A percentile compares a stretch with the other conserved stretches of the same genome.
phyloP scores from a whole-genome alignment of 2,329 filamentous ascomycete genomes.

The Fusarium sp. region DNA sequence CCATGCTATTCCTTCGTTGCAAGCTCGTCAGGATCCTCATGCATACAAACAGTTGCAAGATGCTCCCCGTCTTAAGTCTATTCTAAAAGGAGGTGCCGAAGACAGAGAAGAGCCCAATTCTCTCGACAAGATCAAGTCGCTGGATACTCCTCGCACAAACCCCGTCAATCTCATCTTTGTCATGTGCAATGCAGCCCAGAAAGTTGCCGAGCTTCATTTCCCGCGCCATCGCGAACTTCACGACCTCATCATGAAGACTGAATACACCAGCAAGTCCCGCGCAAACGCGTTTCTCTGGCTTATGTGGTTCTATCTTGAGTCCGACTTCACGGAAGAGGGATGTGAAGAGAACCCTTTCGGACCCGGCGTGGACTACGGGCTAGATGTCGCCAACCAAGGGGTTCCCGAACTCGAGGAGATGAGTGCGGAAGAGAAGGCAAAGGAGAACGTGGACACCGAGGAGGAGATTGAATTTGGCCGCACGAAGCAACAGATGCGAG shows the following conservation, averaged over 20 bases:
- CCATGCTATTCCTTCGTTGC: conserved; percentile 95
- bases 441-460: conserved; percentile 80
- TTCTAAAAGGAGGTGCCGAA: conserved; percentile 95
- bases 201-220: conserved; percentile 94
- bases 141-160: conserved; percentile 80
- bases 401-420: conserved; percentile 76
- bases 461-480: conserved; percentile 79
- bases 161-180: conserved; percentile 98
- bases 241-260: conserved; percentile 92
- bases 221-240: conserved; percentile 89
- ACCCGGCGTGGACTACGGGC: conserved; percentile 72
- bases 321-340: conserved; percentile 89
- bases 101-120: conserved; percentile 86
- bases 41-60: conserved; percentile 99
- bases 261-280: conserved; percentile 83
- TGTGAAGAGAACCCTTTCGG: conserved; percentile 94
- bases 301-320: conserved; percentile 99
- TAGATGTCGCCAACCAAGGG: conserved; percentile 75
- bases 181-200: conserved; percentile 88
- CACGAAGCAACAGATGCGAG: conserved; percentile 79
- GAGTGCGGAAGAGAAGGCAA: conserved; percentile 72
- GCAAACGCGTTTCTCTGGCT: conserved; percentile 94
- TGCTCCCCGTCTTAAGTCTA: conserved; percentile 94
- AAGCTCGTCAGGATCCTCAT: conserved; percentile 93
- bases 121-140: conserved; percentile 82